Evolutionary conservation across 176 grass and related monocot genomes (phyloP), one percentile per base, ranked within the genome.

Genomic region (Secale cereale): DNA sequence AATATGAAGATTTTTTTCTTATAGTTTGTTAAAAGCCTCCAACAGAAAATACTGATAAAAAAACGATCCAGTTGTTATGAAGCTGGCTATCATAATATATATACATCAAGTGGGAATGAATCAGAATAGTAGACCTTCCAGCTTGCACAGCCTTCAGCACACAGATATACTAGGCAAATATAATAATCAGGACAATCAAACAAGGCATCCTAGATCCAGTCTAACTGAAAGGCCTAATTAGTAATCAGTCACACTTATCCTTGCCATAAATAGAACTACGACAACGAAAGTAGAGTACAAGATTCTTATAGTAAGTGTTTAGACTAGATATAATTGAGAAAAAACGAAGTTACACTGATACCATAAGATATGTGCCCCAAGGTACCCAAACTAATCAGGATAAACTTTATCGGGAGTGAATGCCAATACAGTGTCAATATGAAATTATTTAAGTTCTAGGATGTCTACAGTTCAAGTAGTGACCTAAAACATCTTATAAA

Each of bases 141-240:
- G 39, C 17, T 40, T 20, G 65, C 23, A 70, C 79, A 78, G 32
- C 17, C 22, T 70, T 60, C 52, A 78, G 63, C 50, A 39, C n/a
- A 78, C 62, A 35, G 30, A 78, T 61, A 48, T 61, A 50, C 15
- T 27, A 78, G 36, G 33, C 56, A 62, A 78, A 81, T 65, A 19
- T 6, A 84, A 77, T 78, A 88, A 67, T 56, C 17, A 79, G 26
- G 59, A 45, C 77, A 87, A 35, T 65, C 78, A 83, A 71, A 72
- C 56, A 79, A 65, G 14, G 30, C 25, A 41, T 43, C 23, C 30
- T 28, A 23, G 50, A 39, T 48, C 23, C 54, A 57, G 19, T 71
- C 65, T 37, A 83, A 17, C 52, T 35, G 17, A 78, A 37, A n/a
- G 30, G 46, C 35, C 10, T 35, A 83, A 36, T 28, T 37, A 40